These are phyloP conservation scores for Oxyria digyna DNA, from an alignment of 148 eudicot species.

Conservation along the genomic window DNA sequence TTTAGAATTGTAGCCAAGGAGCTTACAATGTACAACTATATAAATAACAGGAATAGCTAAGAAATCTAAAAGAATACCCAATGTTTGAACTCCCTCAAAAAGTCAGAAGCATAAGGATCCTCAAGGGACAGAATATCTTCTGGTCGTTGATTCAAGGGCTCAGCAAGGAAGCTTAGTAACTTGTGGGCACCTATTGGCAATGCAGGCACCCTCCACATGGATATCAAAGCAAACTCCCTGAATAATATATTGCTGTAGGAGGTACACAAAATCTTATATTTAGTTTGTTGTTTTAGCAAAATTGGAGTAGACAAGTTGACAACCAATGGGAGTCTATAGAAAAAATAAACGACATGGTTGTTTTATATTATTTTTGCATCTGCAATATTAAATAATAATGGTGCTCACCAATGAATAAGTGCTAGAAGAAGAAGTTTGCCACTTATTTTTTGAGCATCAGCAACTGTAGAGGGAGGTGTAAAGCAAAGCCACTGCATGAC, in stretches of 20 bases:
- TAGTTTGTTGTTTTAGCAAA: slow-evolving; percentile 7
- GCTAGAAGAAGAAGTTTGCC: slow-evolving; percentile 65
- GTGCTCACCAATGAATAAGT: slow-evolving; percentile 59
- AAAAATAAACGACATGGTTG: not conserved
- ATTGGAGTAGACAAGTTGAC: not conserved
- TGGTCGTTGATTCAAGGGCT: slow-evolving; percentile 70
- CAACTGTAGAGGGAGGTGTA: slow-evolving; percentile 85
- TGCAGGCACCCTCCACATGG: slow-evolving; percentile 97
- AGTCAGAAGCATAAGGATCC: slow-evolving; percentile 48
- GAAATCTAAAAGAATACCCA: slow-evolving; percentile 49
- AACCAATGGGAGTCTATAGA: not conserved
- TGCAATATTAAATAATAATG: not conserved
- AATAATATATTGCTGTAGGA: slow-evolving; percentile 67
- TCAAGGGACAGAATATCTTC: slow-evolving; percentile 41
- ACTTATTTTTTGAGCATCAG: slow-evolving; percentile 47
- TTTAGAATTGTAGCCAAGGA: not conserved
- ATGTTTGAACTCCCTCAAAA: slow-evolving; percentile 73
- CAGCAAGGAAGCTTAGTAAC: slow-evolving; percentile 90
- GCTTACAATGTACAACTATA: not conserved
- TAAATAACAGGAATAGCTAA: slow-evolving; percentile 5
- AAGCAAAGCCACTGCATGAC: slow-evolving; percentile 95
- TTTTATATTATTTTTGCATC: not conserved
- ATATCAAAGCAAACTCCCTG: slow-evolving; percentile 87
- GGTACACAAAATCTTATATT: not conserved
- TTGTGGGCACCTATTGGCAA: slow-evolving; percentile 88